These are phyloP conservation scores for Candida morakotiae DNA, from an alignment of 805 yeast species.

Conservation along the genomic window DNA sequence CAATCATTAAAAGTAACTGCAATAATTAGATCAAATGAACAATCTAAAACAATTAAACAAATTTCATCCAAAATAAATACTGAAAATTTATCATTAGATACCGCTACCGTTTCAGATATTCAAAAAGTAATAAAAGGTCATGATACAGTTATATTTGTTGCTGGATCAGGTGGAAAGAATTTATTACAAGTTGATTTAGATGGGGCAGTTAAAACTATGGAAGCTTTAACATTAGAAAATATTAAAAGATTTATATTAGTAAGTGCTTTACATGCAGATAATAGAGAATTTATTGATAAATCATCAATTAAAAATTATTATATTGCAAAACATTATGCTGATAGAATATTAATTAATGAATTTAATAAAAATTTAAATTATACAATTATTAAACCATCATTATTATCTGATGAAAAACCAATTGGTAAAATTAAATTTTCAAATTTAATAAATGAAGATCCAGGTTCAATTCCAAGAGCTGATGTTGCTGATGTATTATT, in stretches of 20 bases:
- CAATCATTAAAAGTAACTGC: conserved; percentile 15
- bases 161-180: conserved; percentile 60
- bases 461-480: conserved; percentile 37
- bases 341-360: conserved; percentile 37
- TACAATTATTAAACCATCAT: conserved; percentile 57
- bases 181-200: conserved; percentile 55
- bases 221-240: conserved; percentile 18
- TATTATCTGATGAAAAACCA: conserved; percentile 33
- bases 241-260: conserved; percentile 44
- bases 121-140: conserved; percentile 38
- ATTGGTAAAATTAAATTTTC: conserved; percentile 43
- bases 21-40: conserved; percentile 42
- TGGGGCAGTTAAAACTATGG: conserved; percentile 26
- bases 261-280: conserved; percentile 54
- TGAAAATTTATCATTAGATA: conserved; percentile 35
- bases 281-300: conserved; percentile 31
- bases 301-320: conserved; percentile 41
- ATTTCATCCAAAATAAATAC: conserved; percentile 31
- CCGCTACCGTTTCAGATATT: conserved; percentile 29
- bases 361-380: conserved; percentile 42
- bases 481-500: conserved; percentile 53
- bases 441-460: conserved; percentile 20
- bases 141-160: conserved; percentile 56
- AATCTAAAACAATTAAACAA: conserved; percentile 40
- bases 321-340: conserved; percentile 62